Evolutionary conservation across 2,329 filamentous ascomycete genomes (phyloP).

Genomic region (Trichoderma atroviride): DNA sequence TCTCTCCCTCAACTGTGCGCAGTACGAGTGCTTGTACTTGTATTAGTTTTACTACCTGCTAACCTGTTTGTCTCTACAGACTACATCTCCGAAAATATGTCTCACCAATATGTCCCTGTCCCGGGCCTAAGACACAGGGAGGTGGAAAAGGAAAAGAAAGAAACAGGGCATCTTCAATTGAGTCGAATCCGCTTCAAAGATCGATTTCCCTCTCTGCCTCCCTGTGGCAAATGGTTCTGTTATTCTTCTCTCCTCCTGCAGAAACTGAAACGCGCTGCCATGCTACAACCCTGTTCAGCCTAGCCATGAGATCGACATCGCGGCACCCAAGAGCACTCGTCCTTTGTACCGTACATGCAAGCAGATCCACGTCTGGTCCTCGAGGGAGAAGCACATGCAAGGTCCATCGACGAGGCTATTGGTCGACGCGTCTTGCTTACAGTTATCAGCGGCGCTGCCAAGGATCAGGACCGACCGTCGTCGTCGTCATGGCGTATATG

Average conservation of each 20-base stretch:
- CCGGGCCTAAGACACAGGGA: neutral
- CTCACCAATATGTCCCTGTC: neutral
- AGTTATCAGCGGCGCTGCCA: neutral
- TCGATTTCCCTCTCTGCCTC: neutral
- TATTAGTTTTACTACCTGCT: neutral
- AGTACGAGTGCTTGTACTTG: neutral
- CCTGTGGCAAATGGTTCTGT: neutral
- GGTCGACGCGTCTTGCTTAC: neutral
- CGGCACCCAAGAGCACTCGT: neutral
- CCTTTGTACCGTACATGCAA: neutral
- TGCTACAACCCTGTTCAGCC: neutral
- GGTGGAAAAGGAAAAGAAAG: neutral
- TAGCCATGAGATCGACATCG: slow-evolving; percentile 6
- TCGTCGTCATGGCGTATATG: neutral
- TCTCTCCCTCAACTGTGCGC: neutral
- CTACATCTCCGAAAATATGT: neutral
- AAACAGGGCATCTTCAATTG: slow-evolving; percentile 2
- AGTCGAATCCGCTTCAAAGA: neutral
- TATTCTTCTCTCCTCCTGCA: neutral
- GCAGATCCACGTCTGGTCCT: neutral
- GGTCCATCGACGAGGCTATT: neutral
- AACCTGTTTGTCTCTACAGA: neutral
- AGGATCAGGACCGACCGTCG: neutral
- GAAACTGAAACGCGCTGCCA: neutral
- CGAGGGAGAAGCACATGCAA: neutral